Evolutionary conservation across 2,329 filamentous ascomycete genomes (phyloP), one percentile per base, ranked within the genome.

Genomic region (Calonectria naviculata): DNA sequence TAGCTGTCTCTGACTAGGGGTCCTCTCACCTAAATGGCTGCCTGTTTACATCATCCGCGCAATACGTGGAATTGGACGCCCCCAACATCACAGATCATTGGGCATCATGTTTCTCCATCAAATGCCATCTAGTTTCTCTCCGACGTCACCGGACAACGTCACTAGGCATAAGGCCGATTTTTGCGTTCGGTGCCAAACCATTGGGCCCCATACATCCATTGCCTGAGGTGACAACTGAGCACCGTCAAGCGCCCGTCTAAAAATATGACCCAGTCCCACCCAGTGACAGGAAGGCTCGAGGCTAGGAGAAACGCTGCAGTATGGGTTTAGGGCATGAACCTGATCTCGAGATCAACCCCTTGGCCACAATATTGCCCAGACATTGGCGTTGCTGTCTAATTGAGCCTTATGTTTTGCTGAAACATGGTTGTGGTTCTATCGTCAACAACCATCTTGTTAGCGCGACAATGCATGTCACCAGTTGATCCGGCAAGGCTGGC

Each of bases 381-480:
- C 36, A 54, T n/a, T 7, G 36, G 26, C 5, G 36, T n/a, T n/a
- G 54, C 21, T 19, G 21, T 49, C 65, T 17, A 36, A n/a, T 46
- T 17, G 38, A 49, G 31, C 28, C 41, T 21, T 65, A 44, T 68
- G 42, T 46, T 26, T 52, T 26, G 5, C 42, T 49, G 60, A 65
- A 65, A 60, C 60, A 60, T 49, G 67, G 31, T 29, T 4, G 58
- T 65, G 49, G 24, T 34, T 41, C 41, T 58, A 24, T 68, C 26
- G 26, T 26, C 31, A 29, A 28, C 41, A 63, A 21, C 26, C 24
- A 19, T 68, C 58, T 21, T 28, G 46, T 49, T 56, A 56, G 47
- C 49, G 47, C n/a, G 24, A 28, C 29, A 47, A 26, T 31, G 58
- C 17, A 44, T 21, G 26, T 68, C 41, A 60, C 19, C 49, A 26